These are phyloP conservation scores for Triticum dicoccoides DNA, from an alignment of 176 grass and related monocot species.

Conservation along the genomic window DNA sequence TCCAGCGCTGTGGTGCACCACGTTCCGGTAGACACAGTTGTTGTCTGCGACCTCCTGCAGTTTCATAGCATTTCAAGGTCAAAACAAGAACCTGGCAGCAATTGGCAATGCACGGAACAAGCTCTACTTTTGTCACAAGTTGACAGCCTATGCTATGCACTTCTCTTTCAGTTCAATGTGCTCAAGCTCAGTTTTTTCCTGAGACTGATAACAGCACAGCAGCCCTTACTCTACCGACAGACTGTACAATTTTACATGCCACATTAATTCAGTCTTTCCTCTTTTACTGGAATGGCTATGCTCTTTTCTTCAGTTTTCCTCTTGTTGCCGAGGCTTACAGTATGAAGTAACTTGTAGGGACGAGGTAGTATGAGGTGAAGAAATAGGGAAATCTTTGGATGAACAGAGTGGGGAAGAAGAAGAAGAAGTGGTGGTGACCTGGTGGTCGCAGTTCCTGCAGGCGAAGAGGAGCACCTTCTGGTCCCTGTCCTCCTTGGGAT, in stretches of 20 bases:
- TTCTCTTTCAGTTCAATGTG: neutral
- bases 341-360: neutral
- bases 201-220: neutral
- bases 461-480: constrained; percentile 69
- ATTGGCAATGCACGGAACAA: neutral
- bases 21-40: constrained; percentile 83
- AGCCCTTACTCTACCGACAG: neutral
- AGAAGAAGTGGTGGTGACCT: constrained; percentile 11
- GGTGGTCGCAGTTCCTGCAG: constrained; percentile 70
- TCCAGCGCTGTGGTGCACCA: constrained; percentile 66
- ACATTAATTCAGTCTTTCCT: neutral
- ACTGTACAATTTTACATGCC: neutral
- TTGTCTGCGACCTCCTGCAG: constrained; percentile 70
- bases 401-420: neutral
- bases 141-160: neutral
- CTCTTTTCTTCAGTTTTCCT: neutral
- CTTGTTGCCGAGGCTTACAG: neutral
- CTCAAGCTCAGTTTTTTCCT: neutral
- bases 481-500: constrained; percentile 64
- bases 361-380: neutral
- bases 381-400: neutral
- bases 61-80: neutral
- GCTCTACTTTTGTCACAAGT: neutral
- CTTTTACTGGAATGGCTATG: neutral
- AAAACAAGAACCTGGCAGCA: neutral